Evolutionary conservation across 139 green algal species (phyloP).

Genomic region (Micromonas commoda): DNA sequence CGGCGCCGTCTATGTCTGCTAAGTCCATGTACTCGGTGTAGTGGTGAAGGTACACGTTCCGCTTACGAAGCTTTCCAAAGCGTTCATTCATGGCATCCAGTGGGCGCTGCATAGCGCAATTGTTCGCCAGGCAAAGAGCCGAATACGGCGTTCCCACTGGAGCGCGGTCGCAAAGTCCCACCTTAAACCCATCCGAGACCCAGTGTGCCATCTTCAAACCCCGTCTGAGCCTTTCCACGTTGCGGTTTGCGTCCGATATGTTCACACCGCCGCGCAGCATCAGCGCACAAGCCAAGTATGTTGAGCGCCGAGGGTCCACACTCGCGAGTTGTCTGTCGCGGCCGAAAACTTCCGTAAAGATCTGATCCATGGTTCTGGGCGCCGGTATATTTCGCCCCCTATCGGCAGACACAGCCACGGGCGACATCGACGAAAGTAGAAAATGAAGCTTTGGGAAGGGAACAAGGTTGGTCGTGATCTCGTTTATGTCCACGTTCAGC

Average conservation of each 20-base stretch:
- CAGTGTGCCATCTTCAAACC: slow-evolving; percentile 62
- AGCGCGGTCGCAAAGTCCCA: slow-evolving; percentile 31
- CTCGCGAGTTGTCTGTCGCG: slow-evolving; percentile 58
- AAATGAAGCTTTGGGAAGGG: slow-evolving; percentile 68
- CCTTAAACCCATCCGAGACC: slow-evolving; percentile 54
- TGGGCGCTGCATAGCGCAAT: slow-evolving; percentile 56
- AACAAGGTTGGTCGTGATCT: slow-evolving; percentile 78
- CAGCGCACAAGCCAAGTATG: slow-evolving; percentile 64
- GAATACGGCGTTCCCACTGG: slow-evolving; percentile 58
- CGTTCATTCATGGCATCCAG: slow-evolving; percentile 53
- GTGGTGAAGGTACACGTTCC: slow-evolving; percentile 61
- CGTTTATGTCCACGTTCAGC: slow-evolving; percentile 69
- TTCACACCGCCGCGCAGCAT: slow-evolving; percentile 52
- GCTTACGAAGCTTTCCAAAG: slow-evolving; percentile 54
- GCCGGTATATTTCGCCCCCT: slow-evolving; percentile 30
- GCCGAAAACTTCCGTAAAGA: slow-evolving; percentile 62
- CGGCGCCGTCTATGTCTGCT: slow-evolving; percentile 45
- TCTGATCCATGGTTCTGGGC: slow-evolving; percentile 53
- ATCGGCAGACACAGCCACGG: not conserved
- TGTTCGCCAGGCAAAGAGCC: slow-evolving; percentile 66
- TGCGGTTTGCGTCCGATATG: slow-evolving; percentile 60
- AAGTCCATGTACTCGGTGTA: slow-evolving; percentile 66
- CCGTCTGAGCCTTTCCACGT: slow-evolving; percentile 51
- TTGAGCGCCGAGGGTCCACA: slow-evolving; percentile 48
- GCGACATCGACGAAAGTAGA: slow-evolving; percentile 36